These are phyloP conservation scores for Ustilago curta DNA, from an alignment of 1,284 basidiomycete genomes.

Conservation along the genomic window DNA sequence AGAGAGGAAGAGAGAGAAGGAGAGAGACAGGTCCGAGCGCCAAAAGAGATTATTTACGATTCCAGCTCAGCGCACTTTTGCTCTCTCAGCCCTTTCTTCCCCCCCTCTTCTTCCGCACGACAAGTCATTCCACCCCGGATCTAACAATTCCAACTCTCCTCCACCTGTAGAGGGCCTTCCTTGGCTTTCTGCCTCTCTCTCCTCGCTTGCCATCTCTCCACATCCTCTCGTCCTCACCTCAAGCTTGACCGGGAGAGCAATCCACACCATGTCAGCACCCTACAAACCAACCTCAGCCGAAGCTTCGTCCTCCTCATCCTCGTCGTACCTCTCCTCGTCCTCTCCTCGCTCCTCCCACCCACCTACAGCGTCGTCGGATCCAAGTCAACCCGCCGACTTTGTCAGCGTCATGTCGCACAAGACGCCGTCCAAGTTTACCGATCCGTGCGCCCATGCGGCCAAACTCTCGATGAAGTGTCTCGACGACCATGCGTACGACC, in stretches of 20 bases:
- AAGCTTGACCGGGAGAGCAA: too few species aligned
- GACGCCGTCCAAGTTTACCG: conserved; percentile 58
- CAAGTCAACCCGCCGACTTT: conserved; percentile 48
- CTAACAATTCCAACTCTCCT: not conserved
- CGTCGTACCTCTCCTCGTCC: conserved; percentile 33
- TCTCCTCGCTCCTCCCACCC: conserved; percentile 14
- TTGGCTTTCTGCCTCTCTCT: not conserved
- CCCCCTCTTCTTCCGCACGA: conserved; percentile 14
- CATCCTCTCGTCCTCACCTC: not conserved
- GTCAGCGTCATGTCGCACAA: conserved; percentile 57
- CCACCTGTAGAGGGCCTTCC: too few species aligned
- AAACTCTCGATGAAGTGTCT: conserved; percentile 65
- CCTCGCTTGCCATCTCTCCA: not conserved
- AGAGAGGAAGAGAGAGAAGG: too few species aligned
- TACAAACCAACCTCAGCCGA: conserved; percentile 34
- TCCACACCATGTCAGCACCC: conserved; percentile 29
- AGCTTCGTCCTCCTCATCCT: conserved; percentile 11
- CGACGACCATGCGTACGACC: conserved; percentile 63
- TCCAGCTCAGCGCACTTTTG: conserved; percentile 18
- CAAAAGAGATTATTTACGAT: too few species aligned
- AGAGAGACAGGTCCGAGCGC: conserved; percentile 5
- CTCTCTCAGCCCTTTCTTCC: not conserved
- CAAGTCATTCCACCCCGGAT: not conserved
- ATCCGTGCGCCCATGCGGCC: conserved; percentile 66
- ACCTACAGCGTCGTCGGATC: not conserved